Base-by-base conservation (phyloP, 1,139 yeast genomes). In the Nakaseomyces bracarensis region DNA sequence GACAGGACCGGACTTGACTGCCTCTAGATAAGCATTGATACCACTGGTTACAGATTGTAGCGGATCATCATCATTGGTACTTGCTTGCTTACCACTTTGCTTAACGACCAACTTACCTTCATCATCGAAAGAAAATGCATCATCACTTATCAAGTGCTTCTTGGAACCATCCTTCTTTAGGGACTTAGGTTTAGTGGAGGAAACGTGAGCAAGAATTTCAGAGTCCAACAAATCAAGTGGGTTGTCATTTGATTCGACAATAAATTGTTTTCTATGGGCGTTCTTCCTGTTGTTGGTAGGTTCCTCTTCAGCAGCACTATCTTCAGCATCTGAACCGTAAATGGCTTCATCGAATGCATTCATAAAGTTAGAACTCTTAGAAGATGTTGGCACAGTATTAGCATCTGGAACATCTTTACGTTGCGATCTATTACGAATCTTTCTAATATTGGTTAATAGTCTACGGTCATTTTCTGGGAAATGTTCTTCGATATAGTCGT, bases 381-480 rank as follows among this genome's bases (percentile, higher is more conserved):
- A 52, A 3, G 52, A 38, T 20, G 38, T 40, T 11, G 43, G 38
- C 5, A 39, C 34, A 15, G 53, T 52, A 11, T 54, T 61, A 2
- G 56, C 63, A 18, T 61, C 68, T 31, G 63, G 70, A 34, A 69
- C 72, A 55, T 75, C 77, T 68, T 79, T 81, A 65, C 83, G 78
- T 71, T 82, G 82, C 41, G 83, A 82, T 65, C 96, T 80, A 51
- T 82, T 87, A 63, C 83, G 81, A 3, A 84, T 67, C 67, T 91
- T 91, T 62, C 82, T 82, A 57, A 91, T 89, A 60, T 89, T 89
- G 23, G 79, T 75, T 48, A 91, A 74, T 55, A 93, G 70, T 62
- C 84, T 89, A 58, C 68, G 71, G 59, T 93, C 97, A 44, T 80
- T 89, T 60, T 79, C 95, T 13, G 99, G 99, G 66, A 91, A 87